Evolutionary conservation across 805 yeast species (phyloP).

Genomic region (Cyberlindnera mississippiensis): DNA sequence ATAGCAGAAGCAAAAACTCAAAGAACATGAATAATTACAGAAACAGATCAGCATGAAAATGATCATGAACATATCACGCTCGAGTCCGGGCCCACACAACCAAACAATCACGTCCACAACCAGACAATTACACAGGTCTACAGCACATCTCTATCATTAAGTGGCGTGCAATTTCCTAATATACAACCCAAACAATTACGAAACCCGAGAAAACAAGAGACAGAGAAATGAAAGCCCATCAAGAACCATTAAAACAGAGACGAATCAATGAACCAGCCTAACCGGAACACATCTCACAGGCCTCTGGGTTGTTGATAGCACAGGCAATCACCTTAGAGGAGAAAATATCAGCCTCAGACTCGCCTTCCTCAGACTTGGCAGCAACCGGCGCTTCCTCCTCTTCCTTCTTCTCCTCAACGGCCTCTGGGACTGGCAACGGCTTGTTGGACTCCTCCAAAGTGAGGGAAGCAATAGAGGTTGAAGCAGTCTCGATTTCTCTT

Average conservation of each 20-base stretch:
- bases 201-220: background rate
- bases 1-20: too few relatives aligned
- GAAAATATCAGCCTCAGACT: slow-evolving; percentile 73
- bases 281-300: slow-evolving; percentile 99
- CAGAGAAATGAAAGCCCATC: slow-evolving; percentile 2
- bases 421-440: slow-evolving; percentile 28
- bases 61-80: too few relatives aligned
- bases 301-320: slow-evolving; percentile 94
- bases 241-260: slow-evolving; percentile 2
- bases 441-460: slow-evolving; percentile 35
- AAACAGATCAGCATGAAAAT: too few relatives aligned
- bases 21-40: too few relatives aligned
- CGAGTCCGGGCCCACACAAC: too few relatives aligned
- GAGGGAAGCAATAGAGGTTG: slow-evolving; percentile 37
- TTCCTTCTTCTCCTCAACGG: slow-evolving; percentile 15
- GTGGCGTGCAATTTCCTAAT: slow-evolving; percentile 1
- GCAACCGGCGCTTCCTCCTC: slow-evolving; percentile 24
- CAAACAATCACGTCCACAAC: background rate
- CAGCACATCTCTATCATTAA: background rate
- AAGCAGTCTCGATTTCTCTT: slow-evolving; percentile 32
- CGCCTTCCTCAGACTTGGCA: slow-evolving; percentile 30
- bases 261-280: slow-evolving; percentile 30
- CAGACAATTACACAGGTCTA: background rate
- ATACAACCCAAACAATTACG: slow-evolving; percentile 10
- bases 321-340: slow-evolving; percentile 94